phyloP scores from a whole-genome alignment of 176 grass and related monocot species.

The Coix lacrymajobi region DNA sequence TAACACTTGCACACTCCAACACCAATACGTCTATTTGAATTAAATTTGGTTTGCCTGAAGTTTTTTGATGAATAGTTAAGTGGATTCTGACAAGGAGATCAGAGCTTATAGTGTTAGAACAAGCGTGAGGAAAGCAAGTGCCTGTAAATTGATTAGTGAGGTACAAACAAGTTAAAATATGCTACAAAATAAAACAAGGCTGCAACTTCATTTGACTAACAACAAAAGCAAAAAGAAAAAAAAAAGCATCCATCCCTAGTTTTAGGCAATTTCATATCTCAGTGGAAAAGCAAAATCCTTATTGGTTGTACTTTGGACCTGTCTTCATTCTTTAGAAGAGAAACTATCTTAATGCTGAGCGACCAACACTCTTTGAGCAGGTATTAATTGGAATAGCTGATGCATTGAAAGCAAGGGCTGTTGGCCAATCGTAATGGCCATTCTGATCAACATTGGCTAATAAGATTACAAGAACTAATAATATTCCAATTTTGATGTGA shows the following conservation, averaged over 20 bases:
- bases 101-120: constrained; percentile 1
- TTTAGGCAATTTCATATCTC: background rate
- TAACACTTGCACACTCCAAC: too few relatives aligned
- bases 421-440: constrained; percentile 12
- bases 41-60: background rate
- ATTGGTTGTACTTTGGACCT: background rate
- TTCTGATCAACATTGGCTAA: background rate
- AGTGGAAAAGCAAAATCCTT: background rate
- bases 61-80: background rate
- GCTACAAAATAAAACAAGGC: background rate
- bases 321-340: background rate
- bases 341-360: background rate
- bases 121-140: background rate
- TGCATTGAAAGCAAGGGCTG: background rate
- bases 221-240: background rate
- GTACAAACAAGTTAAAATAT: background rate
- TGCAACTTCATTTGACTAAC: background rate
- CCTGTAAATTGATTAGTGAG: background rate
- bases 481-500: background rate
- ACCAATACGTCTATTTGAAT: background rate
- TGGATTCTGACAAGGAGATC: background rate
- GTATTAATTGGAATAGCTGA: background rate
- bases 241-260: background rate
- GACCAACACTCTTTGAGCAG: background rate
- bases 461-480: constrained; percentile 10